Evolutionary conservation across 179 eudicot species (phyloP).

Genomic region (Beta corolliflora): DNA sequence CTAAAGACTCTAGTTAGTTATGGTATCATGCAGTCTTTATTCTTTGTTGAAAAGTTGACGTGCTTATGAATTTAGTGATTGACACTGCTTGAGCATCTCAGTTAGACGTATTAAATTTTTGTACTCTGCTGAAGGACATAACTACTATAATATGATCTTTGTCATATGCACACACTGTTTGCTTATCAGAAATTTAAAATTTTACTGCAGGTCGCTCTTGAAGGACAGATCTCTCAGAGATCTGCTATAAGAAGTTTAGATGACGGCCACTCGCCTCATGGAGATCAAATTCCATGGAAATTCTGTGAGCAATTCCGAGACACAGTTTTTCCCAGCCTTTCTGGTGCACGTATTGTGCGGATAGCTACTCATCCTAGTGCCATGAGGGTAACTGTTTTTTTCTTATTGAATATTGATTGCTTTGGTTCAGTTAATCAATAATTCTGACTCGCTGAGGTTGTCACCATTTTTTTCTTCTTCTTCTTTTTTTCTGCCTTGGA

Average conservation of each 20-base stretch:
- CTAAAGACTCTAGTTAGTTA: neutral
- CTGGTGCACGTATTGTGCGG: slow-evolving; percentile 95
- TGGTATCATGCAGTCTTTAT: neutral
- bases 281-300: slow-evolving; percentile 99
- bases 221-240: slow-evolving; percentile 77
- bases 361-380: slow-evolving; percentile 96
- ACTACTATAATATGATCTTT: neutral
- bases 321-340: slow-evolving; percentile 74
- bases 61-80: neutral
- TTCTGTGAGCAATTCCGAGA: slow-evolving; percentile 78
- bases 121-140: neutral
- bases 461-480: neutral
- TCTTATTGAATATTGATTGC: neutral
- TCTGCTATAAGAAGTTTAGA: slow-evolving; percentile 73
- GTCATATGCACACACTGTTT: neutral
- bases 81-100: neutral
- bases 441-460: neutral
- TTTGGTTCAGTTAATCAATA: neutral
- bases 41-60: neutral
- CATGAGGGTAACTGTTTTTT: slow-evolving; percentile 60
- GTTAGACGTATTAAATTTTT: neutral
- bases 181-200: neutral
- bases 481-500: neutral
- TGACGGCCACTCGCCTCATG: slow-evolving; percentile 73
- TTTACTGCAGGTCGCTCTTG: slow-evolving; percentile 67